phyloP scores from a whole-genome alignment of 305 asterid genomes.

The Fraxinus latifolia region DNA sequence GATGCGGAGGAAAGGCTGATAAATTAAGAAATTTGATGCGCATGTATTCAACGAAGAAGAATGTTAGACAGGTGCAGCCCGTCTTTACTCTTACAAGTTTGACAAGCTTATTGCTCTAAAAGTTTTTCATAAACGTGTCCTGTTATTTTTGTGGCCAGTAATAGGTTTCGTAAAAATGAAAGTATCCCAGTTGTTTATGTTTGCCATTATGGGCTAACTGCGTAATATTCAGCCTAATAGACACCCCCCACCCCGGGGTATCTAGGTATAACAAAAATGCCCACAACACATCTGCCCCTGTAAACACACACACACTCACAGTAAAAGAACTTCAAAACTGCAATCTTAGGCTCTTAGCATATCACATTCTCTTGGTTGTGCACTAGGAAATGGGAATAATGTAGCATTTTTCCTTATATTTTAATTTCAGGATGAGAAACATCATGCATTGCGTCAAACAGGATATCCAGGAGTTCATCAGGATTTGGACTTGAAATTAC shows the following conservation, averaged over 20 bases:
- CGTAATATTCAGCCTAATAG: neutral
- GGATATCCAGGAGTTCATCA: constrained; percentile 41
- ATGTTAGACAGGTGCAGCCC: constrained; percentile 41
- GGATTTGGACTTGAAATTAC: constrained; percentile 42
- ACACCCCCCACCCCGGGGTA: neutral
- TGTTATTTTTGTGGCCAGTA: neutral
- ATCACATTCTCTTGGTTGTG: neutral
- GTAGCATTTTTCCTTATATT: neutral
- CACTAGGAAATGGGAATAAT: neutral
- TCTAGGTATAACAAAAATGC: neutral
- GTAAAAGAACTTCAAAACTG: neutral
- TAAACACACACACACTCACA: neutral
- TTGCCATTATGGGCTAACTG: neutral
- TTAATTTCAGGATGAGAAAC: constrained; percentile 46
- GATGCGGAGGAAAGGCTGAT: constrained; percentile 35
- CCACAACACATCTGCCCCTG: neutral
- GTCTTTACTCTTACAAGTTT: neutral
- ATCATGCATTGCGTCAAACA: constrained; percentile 34
- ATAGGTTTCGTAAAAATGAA: neutral
- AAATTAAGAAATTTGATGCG: constrained; percentile 22
- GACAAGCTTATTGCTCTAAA: neutral
- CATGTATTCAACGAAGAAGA: constrained; percentile 46
- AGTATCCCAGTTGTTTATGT: neutral
- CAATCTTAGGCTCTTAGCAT: neutral
- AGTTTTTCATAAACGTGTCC: neutral